phyloP scores from a whole-genome alignment of 1,284 basidiomycete species.

The Gomphus bonarii region DNA sequence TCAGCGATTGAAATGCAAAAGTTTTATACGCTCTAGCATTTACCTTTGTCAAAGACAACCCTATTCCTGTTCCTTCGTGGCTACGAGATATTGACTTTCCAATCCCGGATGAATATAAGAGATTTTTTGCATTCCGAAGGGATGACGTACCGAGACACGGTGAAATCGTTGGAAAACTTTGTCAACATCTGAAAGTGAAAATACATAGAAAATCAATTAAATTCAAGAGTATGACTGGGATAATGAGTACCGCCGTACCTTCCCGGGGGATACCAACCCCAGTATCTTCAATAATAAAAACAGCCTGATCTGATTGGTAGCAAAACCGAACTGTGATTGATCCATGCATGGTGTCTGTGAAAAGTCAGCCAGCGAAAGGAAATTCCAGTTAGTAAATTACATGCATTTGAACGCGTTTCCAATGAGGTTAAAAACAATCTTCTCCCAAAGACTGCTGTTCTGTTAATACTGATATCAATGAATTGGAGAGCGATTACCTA shows the following conservation, averaged over 20 bases:
- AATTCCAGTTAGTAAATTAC: neutral
- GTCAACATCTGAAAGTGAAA: conserved; percentile 14
- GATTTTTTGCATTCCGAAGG: neutral
- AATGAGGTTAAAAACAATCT: conserved; percentile 24
- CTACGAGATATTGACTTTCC: conserved; percentile 18
- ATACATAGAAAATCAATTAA: neutral
- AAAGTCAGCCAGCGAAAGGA: neutral
- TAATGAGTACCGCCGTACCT: conserved; percentile 2
- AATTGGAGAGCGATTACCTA: conserved; percentile 4
- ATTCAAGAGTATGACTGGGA: neutral
- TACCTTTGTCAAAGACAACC: conserved; percentile 20
- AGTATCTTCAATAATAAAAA: conserved; percentile 20
- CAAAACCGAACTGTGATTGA: conserved; percentile 16
- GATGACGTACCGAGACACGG: conserved; percentile 16
- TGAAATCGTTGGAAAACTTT: conserved; percentile 23
- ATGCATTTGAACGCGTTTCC: conserved; percentile 24
- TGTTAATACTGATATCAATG: neutral
- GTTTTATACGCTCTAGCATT: neutral
- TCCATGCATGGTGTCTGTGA: conserved; percentile 17
- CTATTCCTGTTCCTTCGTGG: conserved; percentile 25
- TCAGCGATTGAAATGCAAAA: neutral
- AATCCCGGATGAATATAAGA: neutral
- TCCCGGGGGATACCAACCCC: conserved; percentile 20
- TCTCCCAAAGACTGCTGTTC: conserved; percentile 20
- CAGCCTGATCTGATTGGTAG: conserved; percentile 13